Evolutionary conservation across 148 eudicot species (phyloP).

Genomic region (Heliamphora exappendiculata): DNA sequence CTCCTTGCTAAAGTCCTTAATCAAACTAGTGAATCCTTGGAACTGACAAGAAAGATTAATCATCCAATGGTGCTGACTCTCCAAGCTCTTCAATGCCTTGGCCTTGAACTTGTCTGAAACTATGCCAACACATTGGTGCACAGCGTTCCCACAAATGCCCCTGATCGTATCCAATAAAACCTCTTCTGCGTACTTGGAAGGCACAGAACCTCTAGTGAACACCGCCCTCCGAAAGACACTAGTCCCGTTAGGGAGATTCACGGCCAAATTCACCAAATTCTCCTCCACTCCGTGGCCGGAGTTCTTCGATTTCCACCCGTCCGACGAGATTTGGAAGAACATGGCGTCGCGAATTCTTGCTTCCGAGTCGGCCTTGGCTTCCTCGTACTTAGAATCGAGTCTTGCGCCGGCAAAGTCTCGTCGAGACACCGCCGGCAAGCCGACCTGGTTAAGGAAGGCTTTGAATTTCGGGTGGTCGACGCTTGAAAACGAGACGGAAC

Average conservation of each 20-base stretch:
- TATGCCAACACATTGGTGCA: slow-evolving; percentile 76
- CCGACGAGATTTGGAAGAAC: slow-evolving; percentile 71
- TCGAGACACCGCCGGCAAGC: slow-evolving; percentile 45
- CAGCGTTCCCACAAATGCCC: slow-evolving; percentile 56
- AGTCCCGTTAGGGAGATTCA: slow-evolving; percentile 83
- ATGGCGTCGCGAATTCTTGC: slow-evolving; percentile 62
- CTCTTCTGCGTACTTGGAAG: slow-evolving; percentile 74
- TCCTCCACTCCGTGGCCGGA: slow-evolving; percentile 34
- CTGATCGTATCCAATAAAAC: slow-evolving; percentile 63
- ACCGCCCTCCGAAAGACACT: slow-evolving; percentile 72
- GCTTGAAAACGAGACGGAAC: slow-evolving; percentile 68
- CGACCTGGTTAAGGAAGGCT: slow-evolving; percentile 69
- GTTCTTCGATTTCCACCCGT: slow-evolving; percentile 65
- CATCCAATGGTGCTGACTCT: slow-evolving; percentile 85
- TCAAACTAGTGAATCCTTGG: slow-evolving; percentile 61
- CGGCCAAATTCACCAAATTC: slow-evolving; percentile 58
- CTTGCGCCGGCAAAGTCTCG: slow-evolving; percentile 56
- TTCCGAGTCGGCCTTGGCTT: slow-evolving; percentile 52
- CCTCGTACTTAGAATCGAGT: slow-evolving; percentile 65
- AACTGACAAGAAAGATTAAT: slow-evolving; percentile 77
- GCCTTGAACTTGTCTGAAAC: slow-evolving; percentile 78
- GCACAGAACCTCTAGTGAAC: slow-evolving; percentile 51
- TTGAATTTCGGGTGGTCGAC: slow-evolving; percentile 79
- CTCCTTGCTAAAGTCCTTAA: slow-evolving; percentile 73
- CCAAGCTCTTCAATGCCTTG: slow-evolving; percentile 67